Conservation (phyloP, 2,329 filamentous ascomycete species). For the Pseudogymnoascus pannorum region DNA sequence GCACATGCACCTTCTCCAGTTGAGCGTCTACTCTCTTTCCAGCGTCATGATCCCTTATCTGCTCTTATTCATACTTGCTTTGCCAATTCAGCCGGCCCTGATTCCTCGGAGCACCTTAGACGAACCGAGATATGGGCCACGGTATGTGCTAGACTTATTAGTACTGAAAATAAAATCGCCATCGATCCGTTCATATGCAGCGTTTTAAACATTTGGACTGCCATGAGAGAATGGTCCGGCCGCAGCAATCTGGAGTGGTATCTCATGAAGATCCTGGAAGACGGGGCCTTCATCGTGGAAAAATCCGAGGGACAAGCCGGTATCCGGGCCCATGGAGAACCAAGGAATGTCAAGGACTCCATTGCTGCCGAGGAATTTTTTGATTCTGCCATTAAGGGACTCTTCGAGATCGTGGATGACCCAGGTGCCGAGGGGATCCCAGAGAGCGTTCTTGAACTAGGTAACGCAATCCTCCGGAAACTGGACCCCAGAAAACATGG, state of each 20-base stretch:
- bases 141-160: conserved; percentile 72
- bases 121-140: conserved; percentile 84
- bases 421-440: conserved; percentile 80
- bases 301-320: conserved; percentile 72
- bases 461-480: conserved; percentile 73
- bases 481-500: conserved; percentile 65
- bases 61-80: conserved; percentile 83
- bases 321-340: conserved; percentile 62
- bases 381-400: conserved; percentile 65
- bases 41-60: conserved; percentile 79
- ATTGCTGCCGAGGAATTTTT: conserved; percentile 85
- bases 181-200: conserved; percentile 76
- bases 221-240: conserved; percentile 82
- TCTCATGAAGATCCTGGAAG: conserved; percentile 88
- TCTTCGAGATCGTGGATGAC: conserved; percentile 84
- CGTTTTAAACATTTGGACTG: conserved; percentile 80
- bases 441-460: conserved; percentile 74
- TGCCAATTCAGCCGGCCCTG: conserved; percentile 74
- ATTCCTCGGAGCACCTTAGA: conserved; percentile 72
- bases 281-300: conserved; percentile 85
- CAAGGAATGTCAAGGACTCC: conserved; percentile 71
- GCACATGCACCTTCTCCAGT: conserved; percentile 55
- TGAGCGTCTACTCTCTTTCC: conserved; percentile 79
- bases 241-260: conserved; percentile 88
- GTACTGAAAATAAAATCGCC: conserved; percentile 62